Evolutionary conservation across 2,329 filamentous ascomycete species (phyloP).

Genomic region (Claviceps fusiformis): DNA sequence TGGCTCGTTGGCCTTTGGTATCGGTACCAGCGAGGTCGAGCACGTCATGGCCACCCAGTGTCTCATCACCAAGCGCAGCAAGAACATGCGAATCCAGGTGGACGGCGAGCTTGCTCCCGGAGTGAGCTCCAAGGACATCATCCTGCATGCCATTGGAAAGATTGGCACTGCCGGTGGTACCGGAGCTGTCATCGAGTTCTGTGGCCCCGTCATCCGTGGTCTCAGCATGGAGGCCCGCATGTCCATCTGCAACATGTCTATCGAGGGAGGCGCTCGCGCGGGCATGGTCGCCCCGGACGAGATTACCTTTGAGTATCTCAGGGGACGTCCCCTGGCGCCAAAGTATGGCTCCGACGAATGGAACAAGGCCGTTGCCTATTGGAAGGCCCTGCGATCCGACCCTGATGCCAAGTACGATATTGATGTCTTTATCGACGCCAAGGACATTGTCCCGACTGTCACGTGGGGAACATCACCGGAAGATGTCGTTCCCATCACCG

Average conservation of each 20-base stretch:
- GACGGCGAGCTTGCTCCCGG: constrained; percentile 81
- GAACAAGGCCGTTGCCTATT: constrained; percentile 79
- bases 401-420: constrained; percentile 80
- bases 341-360: constrained; percentile 74
- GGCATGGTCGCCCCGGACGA: constrained; percentile 96
- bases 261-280: constrained; percentile 86
- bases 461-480: constrained; percentile 97
- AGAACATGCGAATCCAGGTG: constrained; percentile 97
- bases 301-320: constrained; percentile 88
- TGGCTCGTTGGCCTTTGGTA: constrained; percentile 86
- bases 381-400: constrained; percentile 76
- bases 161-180: constrained; percentile 94
- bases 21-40: constrained; percentile 96
- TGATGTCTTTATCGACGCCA: constrained; percentile 78
- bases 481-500: constrained; percentile 90
- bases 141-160: constrained; percentile 81
- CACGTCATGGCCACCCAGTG: constrained; percentile 96
- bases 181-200: constrained; percentile 92
- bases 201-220: constrained; percentile 77
- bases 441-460: constrained; percentile 85
- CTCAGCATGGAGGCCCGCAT: constrained; percentile 96
- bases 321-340: constrained; percentile 78
- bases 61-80: constrained; percentile 84
- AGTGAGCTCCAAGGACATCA: constrained; percentile 90
- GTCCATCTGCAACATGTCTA: constrained; percentile 99